Conservation (phyloP, 169 alveolate genomes). For the Plasmodium knowlesi region DNA sequence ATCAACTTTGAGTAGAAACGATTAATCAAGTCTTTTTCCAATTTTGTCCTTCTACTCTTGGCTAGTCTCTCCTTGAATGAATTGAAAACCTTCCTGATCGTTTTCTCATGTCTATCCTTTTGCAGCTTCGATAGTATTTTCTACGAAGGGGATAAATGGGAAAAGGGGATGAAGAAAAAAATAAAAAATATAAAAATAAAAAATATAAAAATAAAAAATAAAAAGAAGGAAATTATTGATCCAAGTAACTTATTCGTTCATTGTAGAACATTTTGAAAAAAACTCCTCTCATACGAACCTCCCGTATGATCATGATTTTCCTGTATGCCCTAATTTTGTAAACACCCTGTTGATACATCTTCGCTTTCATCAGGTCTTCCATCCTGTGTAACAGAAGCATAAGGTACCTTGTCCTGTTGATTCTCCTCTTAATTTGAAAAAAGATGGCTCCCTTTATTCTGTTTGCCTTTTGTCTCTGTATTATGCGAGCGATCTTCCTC, state of each 20-base stretch:
- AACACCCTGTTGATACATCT: conserved; percentile 8
- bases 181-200: too few relatives aligned
- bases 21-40: neutral
- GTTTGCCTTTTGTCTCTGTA: conserved; percentile 18
- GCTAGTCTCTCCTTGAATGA: neutral
- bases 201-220: neutral
- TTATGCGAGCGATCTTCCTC: neutral
- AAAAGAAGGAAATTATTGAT: neutral
- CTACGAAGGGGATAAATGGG: neutral
- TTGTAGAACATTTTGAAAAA: neutral
- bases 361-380: conserved; percentile 1
- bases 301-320: neutral
- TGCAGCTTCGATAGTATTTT: conserved; percentile 5
- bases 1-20: neutral
- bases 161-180: neutral
- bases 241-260: neutral
- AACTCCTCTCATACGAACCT: conserved; percentile 10
- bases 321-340: conserved; percentile 3
- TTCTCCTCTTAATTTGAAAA: conserved; percentile 12
- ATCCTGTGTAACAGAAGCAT: neutral
- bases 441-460: conserved; percentile 17
- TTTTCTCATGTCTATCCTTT: conserved; percentile 1
- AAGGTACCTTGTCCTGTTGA: conserved; percentile 14
- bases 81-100: neutral
- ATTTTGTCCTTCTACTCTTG: conserved; percentile 11